These are phyloP conservation scores for Teratosphaeria epicoccoides DNA, from an alignment of 2,329 filamentous ascomycete genomes.

Conservation along the genomic window DNA sequence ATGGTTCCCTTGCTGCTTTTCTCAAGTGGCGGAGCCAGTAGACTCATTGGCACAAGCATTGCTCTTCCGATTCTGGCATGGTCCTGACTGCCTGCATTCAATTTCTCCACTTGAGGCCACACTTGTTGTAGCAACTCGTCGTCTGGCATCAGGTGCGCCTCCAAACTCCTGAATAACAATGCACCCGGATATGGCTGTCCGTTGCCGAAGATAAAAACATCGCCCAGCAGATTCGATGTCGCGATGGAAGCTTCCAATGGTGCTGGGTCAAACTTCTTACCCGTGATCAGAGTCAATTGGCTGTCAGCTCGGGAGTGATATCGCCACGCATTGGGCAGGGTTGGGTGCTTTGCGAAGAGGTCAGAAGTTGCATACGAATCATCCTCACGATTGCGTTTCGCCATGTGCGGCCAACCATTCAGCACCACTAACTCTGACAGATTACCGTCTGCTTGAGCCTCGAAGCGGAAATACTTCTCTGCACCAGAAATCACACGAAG, in stretches of 20 bases:
- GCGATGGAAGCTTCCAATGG: constrained; percentile 48
- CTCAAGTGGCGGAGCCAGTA: constrained; percentile 30
- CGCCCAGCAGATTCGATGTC: constrained; percentile 36
- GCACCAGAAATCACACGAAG: constrained; percentile 35
- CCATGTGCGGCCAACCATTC: constrained; percentile 48
- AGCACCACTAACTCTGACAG: constrained; percentile 47
- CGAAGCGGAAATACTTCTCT: constrained; percentile 34
- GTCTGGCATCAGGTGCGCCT: constrained; percentile 20
- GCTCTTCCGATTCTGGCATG: constrained; percentile 41
- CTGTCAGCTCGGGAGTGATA: constrained; percentile 53
- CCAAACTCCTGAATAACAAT: constrained; percentile 40
- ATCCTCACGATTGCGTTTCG: constrained; percentile 48
- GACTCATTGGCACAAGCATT: constrained; percentile 41
- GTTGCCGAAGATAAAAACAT: constrained; percentile 53
- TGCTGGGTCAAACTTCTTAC: constrained; percentile 59
- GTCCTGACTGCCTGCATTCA: constrained; percentile 41
- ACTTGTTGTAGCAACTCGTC: constrained; percentile 33
- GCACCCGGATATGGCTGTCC: constrained; percentile 46
- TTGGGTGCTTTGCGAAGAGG: constrained; percentile 47
- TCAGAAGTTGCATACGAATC: constrained; percentile 55
- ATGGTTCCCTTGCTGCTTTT: constrained; percentile 56
- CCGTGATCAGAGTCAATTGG: constrained; percentile 52
- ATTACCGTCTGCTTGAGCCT: constrained; percentile 30
- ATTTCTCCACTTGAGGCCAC: constrained; percentile 34
- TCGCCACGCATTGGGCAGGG: constrained; percentile 46